phyloP scores from a whole-genome alignment of 176 grass and related monocot species.

The Melocanna baccifera region DNA sequence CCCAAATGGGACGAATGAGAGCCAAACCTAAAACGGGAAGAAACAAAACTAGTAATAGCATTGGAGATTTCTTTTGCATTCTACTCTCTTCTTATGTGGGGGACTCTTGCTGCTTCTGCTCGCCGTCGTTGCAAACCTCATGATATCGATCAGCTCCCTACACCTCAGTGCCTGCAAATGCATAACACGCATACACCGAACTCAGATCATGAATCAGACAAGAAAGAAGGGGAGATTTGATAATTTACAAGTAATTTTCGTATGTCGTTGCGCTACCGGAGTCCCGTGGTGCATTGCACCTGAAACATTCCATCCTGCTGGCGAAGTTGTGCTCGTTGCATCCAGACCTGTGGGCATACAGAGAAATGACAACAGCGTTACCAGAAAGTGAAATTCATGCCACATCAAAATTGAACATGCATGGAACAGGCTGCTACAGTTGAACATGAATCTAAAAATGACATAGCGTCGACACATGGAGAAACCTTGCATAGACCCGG shows the following conservation, averaged over 20 bases:
- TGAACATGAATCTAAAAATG: not conserved
- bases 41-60: constrained; percentile 59
- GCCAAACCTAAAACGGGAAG: constrained; percentile 42
- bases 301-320: constrained; percentile 91
- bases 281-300: constrained; percentile 89
- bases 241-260: constrained; percentile 48
- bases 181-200: not conserved
- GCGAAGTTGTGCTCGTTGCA: constrained; percentile 99
- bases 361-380: not conserved
- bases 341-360: constrained; percentile 52
- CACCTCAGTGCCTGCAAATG: constrained; percentile 64
- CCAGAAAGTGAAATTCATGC: not conserved
- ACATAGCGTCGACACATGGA: not conserved
- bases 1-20: constrained; percentile 30
- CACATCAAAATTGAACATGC: not conserved
- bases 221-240: not conserved
- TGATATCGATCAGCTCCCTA: constrained; percentile 21
- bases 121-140: not conserved
- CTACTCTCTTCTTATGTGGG: constrained; percentile 35
- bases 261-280: constrained; percentile 62
- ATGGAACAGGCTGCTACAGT: not conserved
- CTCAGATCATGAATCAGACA: constrained; percentile 12
- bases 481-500: not conserved
- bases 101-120: constrained; percentile 25
- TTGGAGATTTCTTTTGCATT: constrained; percentile 44